phyloP scores from a whole-genome alignment of 2,329 filamentous ascomycete genomes.

The Aspergillus alliaceus region DNA sequence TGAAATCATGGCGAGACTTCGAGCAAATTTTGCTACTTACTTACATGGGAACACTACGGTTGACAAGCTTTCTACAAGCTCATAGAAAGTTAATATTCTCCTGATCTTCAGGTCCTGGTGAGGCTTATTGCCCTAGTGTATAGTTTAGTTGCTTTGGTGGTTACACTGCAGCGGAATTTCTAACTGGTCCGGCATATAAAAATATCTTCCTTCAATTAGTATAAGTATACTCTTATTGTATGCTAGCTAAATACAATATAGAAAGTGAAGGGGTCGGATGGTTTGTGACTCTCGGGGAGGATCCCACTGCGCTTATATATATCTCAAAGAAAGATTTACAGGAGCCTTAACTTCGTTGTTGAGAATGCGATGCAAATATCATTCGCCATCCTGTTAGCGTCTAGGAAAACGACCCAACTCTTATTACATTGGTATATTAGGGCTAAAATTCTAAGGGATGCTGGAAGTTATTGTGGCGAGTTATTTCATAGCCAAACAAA shows the following conservation, averaged over 20 bases:
- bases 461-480: background rate
- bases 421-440: background rate
- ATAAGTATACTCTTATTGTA: too few species aligned
- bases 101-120: background rate
- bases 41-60: background rate
- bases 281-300: too few species aligned
- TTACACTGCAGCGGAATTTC: background rate
- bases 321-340: too few species aligned
- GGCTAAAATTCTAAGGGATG: background rate
- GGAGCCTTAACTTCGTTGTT: too few species aligned
- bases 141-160: too few species aligned
- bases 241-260: background rate
- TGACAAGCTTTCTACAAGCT: background rate
- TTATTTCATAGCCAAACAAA: background rate
- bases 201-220: too few species aligned
- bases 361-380: too few species aligned
- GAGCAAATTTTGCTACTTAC: too few species aligned
- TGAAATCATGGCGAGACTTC: background rate
- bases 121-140: background rate
- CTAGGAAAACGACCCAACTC: background rate
- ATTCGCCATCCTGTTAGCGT: too few species aligned
- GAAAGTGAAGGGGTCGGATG: too few species aligned
- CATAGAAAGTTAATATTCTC: background rate
- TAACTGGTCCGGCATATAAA: too few species aligned
- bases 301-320: too few species aligned